Evolutionary conservation across 1,139 yeast genomes (phyloP).

Genomic region (Sugiyamaella japonica): DNA sequence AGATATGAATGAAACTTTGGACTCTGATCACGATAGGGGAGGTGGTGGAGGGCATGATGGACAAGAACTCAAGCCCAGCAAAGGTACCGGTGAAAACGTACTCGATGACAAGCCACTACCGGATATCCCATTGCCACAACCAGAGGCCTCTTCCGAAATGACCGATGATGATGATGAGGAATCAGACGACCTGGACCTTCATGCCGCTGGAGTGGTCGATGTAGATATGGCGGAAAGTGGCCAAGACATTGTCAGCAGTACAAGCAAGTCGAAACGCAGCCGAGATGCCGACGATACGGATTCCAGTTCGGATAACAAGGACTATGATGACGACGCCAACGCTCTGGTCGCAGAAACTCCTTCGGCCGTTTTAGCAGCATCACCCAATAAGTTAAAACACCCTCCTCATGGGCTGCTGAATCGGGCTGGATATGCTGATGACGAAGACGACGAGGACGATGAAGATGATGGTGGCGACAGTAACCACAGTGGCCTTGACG

Average conservation of each 20-base stretch:
- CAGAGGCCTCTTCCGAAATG: conserved; percentile 6
- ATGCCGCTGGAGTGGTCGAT: conserved; percentile 9
- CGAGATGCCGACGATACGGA: conserved; percentile 3
- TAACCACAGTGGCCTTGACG: conserved; percentile 26
- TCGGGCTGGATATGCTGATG: conserved; percentile 14
- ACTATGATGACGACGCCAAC: conserved; percentile 28
- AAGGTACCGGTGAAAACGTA: neutral
- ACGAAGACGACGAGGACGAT: conserved; percentile 28
- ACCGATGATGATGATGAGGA: conserved; percentile 12
- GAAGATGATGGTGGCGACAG: conserved; percentile 34
- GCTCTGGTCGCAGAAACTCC: conserved; percentile 2
- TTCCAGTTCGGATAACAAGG: conserved; percentile 23
- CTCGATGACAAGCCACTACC: conserved; percentile 13
- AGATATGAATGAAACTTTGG: conserved; percentile 41
- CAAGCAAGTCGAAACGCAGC: neutral
- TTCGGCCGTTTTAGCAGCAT: neutral
- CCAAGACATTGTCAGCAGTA: neutral
- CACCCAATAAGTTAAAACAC: conserved; percentile 10
- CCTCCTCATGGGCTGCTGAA: conserved; percentile 1
- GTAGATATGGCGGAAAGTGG: conserved; percentile 6
- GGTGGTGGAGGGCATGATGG: neutral
- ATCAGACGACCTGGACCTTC: conserved; percentile 15
- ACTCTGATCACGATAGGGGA: conserved; percentile 23
- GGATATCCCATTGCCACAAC: neutral
- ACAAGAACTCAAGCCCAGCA: neutral